Percentiles rank a stretch among this genome's conserved stretches.
These are phyloP conservation scores for Phanerochaete carnosa DNA, from an alignment of 768 basidiomycete genomes.

Conservation along the genomic window DNA sequence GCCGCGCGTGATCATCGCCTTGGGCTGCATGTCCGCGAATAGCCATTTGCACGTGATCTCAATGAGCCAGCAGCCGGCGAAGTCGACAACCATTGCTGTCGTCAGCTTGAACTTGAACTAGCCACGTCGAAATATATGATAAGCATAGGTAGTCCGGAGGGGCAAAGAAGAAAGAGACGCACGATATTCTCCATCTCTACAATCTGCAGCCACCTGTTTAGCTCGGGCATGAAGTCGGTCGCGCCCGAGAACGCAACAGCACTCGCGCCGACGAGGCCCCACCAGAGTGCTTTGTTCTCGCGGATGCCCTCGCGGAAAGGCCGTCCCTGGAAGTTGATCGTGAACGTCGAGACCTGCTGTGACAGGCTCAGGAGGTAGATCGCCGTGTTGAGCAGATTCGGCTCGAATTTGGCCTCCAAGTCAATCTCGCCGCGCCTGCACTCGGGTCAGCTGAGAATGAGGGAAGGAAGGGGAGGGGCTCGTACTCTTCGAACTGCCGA, in stretches of 20 bases:
- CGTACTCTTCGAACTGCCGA: constrained; percentile 73
- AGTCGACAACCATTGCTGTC: constrained; percentile 81
- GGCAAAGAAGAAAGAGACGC: constrained; percentile 30
- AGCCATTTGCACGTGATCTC: constrained; percentile 80
- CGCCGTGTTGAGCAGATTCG: constrained; percentile 91
- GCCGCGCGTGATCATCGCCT: constrained; percentile 79
- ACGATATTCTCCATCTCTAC: constrained; percentile 83
- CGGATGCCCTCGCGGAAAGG: constrained; percentile 98
- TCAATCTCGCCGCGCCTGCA: constrained; percentile 75
- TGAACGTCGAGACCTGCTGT: constrained; percentile 98
- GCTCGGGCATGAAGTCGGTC: constrained; percentile 91
- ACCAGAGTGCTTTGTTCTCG: constrained; percentile 92
- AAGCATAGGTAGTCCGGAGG: background rate
- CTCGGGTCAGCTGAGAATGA: background rate
- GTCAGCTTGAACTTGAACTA: constrained; percentile 87
- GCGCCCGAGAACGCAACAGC: constrained; percentile 92
- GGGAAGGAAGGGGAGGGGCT: background rate
- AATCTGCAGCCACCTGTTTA: constrained; percentile 96
- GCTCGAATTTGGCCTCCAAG: constrained; percentile 95
- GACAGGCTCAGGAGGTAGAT: constrained; percentile 94
- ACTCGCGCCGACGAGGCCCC: constrained; percentile 85
- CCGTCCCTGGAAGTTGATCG: constrained; percentile 98
- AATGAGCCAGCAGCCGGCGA: constrained; percentile 81
- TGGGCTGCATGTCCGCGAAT: constrained; percentile 88
- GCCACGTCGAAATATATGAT: background rate